Evolutionary conservation across 2,329 filamentous ascomycete species (phyloP).

Genomic region (Macroventuria anomochaeta): DNA sequence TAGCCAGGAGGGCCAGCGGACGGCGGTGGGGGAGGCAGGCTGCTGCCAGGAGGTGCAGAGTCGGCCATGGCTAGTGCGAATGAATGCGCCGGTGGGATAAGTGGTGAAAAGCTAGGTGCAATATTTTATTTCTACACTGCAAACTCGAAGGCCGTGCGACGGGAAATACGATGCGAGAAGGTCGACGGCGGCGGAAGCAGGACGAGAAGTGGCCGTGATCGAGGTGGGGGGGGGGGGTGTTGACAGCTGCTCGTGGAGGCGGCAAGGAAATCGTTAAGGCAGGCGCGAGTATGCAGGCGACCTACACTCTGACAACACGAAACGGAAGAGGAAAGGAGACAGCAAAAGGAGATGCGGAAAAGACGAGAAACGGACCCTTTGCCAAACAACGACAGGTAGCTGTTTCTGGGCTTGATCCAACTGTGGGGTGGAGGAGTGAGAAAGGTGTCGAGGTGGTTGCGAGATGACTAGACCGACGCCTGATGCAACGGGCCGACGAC

Average conservation of each 20-base stretch:
- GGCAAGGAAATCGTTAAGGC: conserved; percentile 39
- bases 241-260: conserved; percentile 31
- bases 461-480: conserved; percentile 11
- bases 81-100: conserved; percentile 16
- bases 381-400: conserved; percentile 36
- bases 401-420: conserved; percentile 28
- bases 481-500: conserved; percentile 17
- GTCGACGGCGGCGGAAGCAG: conserved; percentile 11
- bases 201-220: conserved; percentile 21
- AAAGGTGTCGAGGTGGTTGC: conserved; percentile 36
- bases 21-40: conserved; percentile 74
- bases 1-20: conserved; percentile 76
- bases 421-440: conserved; percentile 46
- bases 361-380: conserved; percentile 44
- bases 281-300: conserved; percentile 35
- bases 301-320: conserved; percentile 35
- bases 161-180: conserved; percentile 17
- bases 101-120: conserved; percentile 1
- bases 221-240: conserved; percentile 26
- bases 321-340: conserved; percentile 47
- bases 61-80: conserved; percentile 72
- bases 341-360: conserved; percentile 48
- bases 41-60: conserved; percentile 65
- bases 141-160: conserved; percentile 1
- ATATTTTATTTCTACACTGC: conserved; percentile 8